A percentile compares a stretch with the other conserved stretches of the same genome.
These are phyloP conservation scores for Crucihimalaya himalaica DNA, from an alignment of 345 rosid genomes.

Conservation along the genomic window DNA sequence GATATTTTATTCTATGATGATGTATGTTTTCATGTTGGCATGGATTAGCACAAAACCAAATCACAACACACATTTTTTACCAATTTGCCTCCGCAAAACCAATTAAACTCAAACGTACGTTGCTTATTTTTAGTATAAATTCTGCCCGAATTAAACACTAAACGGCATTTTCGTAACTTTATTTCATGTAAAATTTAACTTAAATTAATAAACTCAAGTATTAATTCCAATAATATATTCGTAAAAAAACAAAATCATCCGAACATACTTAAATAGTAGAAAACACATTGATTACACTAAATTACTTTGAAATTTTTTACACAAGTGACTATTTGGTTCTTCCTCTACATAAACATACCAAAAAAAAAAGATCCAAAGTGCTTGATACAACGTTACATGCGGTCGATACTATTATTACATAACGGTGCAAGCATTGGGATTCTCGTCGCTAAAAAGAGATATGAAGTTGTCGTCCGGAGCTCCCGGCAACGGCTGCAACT, in stretches of 20 bases:
- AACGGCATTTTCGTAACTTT: neutral
- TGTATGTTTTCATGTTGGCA: neutral
- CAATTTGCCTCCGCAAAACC: neutral
- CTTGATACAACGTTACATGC: neutral
- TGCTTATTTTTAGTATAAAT: neutral
- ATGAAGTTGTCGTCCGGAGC: conserved; percentile 41
- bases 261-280: neutral
- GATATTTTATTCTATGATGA: neutral
- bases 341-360: neutral
- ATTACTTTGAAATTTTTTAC: neutral
- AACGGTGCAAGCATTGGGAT: conserved; percentile 52
- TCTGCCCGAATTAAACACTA: neutral
- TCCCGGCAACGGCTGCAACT: conserved; percentile 42
- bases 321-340: neutral
- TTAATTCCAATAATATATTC: neutral
- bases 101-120: neutral
- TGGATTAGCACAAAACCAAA: neutral
- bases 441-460: conserved; percentile 52
- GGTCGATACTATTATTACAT: conserved; percentile 40
- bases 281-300: neutral
- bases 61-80: neutral
- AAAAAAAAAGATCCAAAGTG: neutral
- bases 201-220: neutral
- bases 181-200: neutral
- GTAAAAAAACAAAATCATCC: neutral